phyloP scores from a whole-genome alignment of 208 protist species.

The Wallacemonas sp. region DNA sequence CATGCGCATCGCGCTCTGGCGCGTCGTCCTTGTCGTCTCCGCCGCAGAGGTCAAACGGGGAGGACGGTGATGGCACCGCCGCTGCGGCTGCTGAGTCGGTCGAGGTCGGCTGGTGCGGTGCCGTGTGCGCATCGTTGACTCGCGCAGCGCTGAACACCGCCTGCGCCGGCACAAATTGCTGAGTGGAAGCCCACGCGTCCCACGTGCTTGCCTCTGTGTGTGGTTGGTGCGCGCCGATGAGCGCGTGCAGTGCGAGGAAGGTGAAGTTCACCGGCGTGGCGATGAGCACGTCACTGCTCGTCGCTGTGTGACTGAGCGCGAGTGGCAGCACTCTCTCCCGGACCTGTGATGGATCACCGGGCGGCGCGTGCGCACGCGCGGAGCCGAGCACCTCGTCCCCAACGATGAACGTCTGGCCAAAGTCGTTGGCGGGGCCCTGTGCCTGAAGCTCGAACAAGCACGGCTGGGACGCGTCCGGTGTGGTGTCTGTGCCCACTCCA shows the following conservation, averaged over 20 bases:
- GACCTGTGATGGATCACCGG: too few relatives aligned
- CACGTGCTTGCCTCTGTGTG: background rate
- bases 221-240: slow-evolving; percentile 3
- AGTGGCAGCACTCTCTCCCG: background rate
- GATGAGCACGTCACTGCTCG: slow-evolving; percentile 17
- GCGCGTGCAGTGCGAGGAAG: slow-evolving; percentile 50
- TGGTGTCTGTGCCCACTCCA: background rate
- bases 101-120: too few relatives aligned
- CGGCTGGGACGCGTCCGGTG: background rate
- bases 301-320: background rate
- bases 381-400: background rate
- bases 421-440: slow-evolving; percentile 39
- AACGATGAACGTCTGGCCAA: slow-evolving; percentile 41
- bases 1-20: background rate
- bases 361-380: background rate
- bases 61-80: background rate
- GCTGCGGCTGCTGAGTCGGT: too few relatives aligned
- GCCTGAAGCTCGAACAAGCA: slow-evolving; percentile 45
- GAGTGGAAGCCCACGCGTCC: background rate
- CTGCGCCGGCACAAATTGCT: background rate
- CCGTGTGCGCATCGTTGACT: too few relatives aligned
- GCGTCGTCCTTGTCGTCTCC: background rate
- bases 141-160: background rate
- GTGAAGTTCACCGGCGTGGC: slow-evolving; percentile 64
- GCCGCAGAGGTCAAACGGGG: background rate